Conservation (phyloP, 192 early-diverging fungal genomes). For the Coemansia sp. region DNA sequence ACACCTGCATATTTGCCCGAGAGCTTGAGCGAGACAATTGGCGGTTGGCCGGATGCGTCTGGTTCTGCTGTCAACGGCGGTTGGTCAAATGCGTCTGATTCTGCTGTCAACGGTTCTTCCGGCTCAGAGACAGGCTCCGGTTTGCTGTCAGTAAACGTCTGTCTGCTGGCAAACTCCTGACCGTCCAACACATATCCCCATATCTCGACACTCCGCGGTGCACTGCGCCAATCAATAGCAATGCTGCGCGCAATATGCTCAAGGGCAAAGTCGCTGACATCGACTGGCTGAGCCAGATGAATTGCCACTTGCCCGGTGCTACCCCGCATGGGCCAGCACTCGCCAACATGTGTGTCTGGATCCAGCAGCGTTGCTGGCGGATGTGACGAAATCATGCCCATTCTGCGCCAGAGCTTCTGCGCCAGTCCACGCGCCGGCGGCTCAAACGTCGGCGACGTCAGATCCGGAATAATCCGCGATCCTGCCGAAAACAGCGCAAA, state of each 20-base stretch:
- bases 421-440: slow-evolving; percentile 29
- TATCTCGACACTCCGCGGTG: slow-evolving; percentile 65
- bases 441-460: slow-evolving; percentile 64
- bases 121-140: not conserved
- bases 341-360: slow-evolving; percentile 58
- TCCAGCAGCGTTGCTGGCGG: slow-evolving; percentile 48
- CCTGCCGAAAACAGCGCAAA: slow-evolving; percentile 69
- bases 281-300: slow-evolving; percentile 58
- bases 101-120: not conserved
- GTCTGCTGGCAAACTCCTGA: slow-evolving; percentile 1
- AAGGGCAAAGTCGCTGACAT: slow-evolving; percentile 61
- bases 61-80: not conserved
- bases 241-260: slow-evolving; percentile 67
- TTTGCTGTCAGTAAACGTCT: not conserved
- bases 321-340: slow-evolving; percentile 76
- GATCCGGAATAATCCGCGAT: slow-evolving; percentile 59
- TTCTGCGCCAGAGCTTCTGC: slow-evolving; percentile 16
- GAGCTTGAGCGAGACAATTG: slow-evolving; percentile 2
- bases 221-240: slow-evolving; percentile 59
- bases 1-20: not conserved
- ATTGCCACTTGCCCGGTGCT: slow-evolving; percentile 62
- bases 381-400: slow-evolving; percentile 43
- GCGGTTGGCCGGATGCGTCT: not conserved
- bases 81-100: not conserved
- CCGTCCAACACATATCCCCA: slow-evolving; percentile 56